Evolutionary conservation across 164 flowering plant genomes (phyloP).

Genomic region (Stephania yunnanensis): DNA sequence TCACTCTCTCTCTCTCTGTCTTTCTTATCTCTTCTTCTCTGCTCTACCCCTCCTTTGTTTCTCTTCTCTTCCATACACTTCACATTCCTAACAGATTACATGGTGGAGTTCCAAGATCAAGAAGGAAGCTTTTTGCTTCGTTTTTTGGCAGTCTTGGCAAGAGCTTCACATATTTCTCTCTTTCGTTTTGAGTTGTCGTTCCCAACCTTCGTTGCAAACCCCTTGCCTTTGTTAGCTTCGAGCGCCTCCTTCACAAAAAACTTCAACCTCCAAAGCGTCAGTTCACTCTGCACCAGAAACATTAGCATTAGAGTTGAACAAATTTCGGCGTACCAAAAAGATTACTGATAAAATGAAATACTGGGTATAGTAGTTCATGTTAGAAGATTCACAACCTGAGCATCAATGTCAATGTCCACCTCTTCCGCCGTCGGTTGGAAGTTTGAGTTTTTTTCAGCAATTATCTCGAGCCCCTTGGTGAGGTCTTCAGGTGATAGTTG

Average conservation of each 20-base stretch:
- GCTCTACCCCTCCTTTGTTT: too few relatives aligned
- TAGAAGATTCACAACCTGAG: constrained; percentile 41
- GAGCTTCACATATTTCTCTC: constrained; percentile 53
- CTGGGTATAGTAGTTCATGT: neutral
- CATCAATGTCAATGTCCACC: constrained; percentile 85
- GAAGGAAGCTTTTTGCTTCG: constrained; percentile 38
- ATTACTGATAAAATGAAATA: neutral
- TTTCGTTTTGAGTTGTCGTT: constrained; percentile 48
- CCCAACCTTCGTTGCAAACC: constrained; percentile 29
- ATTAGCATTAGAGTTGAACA: neutral
- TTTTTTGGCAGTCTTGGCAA: constrained; percentile 56
- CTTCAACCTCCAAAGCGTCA: constrained; percentile 81
- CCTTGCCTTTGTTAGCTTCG: constrained; percentile 41
- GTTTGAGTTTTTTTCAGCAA: constrained; percentile 66
- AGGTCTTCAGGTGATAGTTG: constrained; percentile 72
- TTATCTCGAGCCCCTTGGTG: constrained; percentile 62
- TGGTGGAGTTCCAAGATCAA: neutral
- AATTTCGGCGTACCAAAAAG: neutral
- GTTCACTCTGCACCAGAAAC: constrained; percentile 54
- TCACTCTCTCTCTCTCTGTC: too few relatives aligned
- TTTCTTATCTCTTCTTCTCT: too few relatives aligned
- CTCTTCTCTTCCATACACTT: too few relatives aligned
- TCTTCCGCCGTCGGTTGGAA: constrained; percentile 66
- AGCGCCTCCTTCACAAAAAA: constrained; percentile 64
- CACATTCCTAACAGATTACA: too few relatives aligned